These are phyloP conservation scores for Saccharomycopsis babjevae DNA, from an alignment of 805 yeast genomes.

Conservation along the genomic window DNA sequence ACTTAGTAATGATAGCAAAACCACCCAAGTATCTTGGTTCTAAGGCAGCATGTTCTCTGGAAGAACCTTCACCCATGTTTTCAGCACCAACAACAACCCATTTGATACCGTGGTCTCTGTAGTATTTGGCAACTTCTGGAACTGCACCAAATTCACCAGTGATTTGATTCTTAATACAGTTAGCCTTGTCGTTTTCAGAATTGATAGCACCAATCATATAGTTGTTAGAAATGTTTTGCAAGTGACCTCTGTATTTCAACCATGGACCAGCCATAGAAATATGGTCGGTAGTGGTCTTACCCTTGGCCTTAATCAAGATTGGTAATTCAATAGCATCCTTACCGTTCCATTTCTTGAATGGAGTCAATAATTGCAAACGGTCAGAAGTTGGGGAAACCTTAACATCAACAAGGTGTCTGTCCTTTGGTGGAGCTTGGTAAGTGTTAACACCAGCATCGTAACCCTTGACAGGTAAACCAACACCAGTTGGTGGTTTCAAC, in stretches of 20 bases:
- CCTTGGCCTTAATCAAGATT: constrained; percentile 89
- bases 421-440: constrained; percentile 93
- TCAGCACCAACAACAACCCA: constrained; percentile 99
- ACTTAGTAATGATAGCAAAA: constrained; percentile 93
- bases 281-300: constrained; percentile 99
- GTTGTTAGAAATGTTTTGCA: constrained; percentile 96
- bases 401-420: constrained; percentile 66
- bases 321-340: constrained; percentile 84
- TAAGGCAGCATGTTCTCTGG: constrained; percentile 99
- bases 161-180: constrained; percentile 79
- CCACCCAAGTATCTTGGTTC: constrained; percentile 99
- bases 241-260: constrained; percentile 99
- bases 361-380: constrained; percentile 89
- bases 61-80: constrained; percentile 99
- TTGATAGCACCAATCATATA: constrained; percentile 99
- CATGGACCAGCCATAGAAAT: constrained; percentile 99
- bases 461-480: constrained; percentile 81
- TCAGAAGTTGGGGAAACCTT: constrained; percentile 81
- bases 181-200: constrained; percentile 92
- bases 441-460: constrained; percentile 92
- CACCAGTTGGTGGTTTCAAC: constrained; percentile 81
- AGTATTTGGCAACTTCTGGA: constrained; percentile 91
- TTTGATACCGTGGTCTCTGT: constrained; percentile 84
- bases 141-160: constrained; percentile 91
- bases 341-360: constrained; percentile 95